Conservation (phyloP, 441 rosid genomes). For the Metrosideros polymorpha region DNA sequence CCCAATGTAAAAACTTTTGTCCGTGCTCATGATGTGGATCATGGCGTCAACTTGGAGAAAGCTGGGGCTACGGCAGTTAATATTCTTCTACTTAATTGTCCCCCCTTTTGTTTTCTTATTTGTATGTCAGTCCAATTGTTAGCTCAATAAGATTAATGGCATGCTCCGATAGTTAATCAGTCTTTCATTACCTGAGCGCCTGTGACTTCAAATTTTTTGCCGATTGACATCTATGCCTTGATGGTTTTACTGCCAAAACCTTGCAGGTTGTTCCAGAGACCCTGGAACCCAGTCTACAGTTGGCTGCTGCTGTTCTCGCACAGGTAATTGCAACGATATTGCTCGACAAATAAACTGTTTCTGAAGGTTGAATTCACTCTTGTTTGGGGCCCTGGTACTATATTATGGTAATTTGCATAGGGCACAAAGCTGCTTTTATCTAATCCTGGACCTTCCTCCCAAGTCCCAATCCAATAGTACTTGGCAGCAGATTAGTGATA, state of each 20-base stretch:
- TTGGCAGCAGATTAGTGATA: not conserved
- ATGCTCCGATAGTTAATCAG: not conserved
- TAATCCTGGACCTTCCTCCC: not conserved
- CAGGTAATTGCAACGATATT: conserved; percentile 37
- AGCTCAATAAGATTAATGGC: not conserved
- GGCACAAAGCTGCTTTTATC: not conserved
- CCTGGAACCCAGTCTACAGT: conserved; percentile 95
- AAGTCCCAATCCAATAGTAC: not conserved
- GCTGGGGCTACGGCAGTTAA: conserved; percentile 96
- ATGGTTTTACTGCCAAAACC: not conserved
- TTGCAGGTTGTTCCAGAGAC: conserved; percentile 95
- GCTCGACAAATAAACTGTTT: not conserved
- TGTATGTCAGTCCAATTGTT: not conserved
- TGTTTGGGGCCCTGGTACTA: not conserved
- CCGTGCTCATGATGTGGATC: conserved; percentile 97
- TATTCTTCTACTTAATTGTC: conserved; percentile 13
- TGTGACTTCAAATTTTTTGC: not conserved
- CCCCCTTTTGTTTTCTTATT: not conserved
- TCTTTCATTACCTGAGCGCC: not conserved
- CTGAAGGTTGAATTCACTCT: not conserved
- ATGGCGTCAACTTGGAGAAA: conserved; percentile 91
- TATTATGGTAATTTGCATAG: not conserved
- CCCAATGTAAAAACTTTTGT: conserved; percentile 95
- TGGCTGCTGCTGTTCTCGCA: conserved; percentile 98
- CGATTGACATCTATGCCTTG: not conserved